phyloP scores from a whole-genome alignment of 2,329 filamentous ascomycete species.

The Penicillium frequentans region DNA sequence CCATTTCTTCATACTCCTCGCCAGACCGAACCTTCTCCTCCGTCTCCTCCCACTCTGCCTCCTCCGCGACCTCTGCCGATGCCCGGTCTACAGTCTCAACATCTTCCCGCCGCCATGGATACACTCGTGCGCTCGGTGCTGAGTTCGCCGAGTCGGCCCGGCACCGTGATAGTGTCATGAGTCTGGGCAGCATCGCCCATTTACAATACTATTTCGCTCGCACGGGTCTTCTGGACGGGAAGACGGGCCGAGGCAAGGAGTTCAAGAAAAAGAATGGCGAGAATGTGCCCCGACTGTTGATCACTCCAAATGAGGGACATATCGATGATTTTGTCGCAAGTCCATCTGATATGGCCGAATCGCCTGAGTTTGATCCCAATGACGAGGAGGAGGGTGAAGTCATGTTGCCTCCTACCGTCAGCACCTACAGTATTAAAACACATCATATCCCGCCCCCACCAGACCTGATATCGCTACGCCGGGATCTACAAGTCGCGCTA shows the following conservation, averaged over 20 bases:
- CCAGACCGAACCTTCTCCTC: conserved; percentile 48
- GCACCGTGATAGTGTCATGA: conserved; percentile 92
- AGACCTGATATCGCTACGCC: conserved; percentile 74
- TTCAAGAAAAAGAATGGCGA: conserved; percentile 55
- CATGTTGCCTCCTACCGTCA: conserved; percentile 95
- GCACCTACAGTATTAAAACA: conserved; percentile 86
- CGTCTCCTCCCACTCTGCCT: conserved; percentile 46
- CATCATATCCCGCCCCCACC: conserved; percentile 82
- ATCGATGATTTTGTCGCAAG: conserved; percentile 52
- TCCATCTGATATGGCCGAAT: conserved; percentile 45
- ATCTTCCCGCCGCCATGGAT: conserved; percentile 66
- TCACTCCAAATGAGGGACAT: conserved; percentile 41
- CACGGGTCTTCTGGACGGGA: conserved; percentile 89
- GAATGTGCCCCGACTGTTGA: conserved; percentile 41
- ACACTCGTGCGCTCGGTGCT: conserved; percentile 82
- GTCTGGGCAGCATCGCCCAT: conserved; percentile 92
- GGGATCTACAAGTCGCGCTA: conserved; percentile 66
- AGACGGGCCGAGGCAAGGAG: conserved; percentile 80
- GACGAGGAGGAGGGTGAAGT: conserved; percentile 61
- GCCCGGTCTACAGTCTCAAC: conserved; percentile 45
- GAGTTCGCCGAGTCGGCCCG: conserved; percentile 88
- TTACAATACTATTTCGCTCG: conserved; percentile 98
- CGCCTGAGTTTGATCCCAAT: conserved; percentile 51
- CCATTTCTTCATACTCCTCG: conserved; percentile 46
- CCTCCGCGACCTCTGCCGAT: conserved; percentile 44